A percentile compares a stretch with the other conserved stretches of the same genome.
Conservation (phyloP, 2,329 filamentous ascomycete genomes). For the Pseudopithomyces chartarum region DNA sequence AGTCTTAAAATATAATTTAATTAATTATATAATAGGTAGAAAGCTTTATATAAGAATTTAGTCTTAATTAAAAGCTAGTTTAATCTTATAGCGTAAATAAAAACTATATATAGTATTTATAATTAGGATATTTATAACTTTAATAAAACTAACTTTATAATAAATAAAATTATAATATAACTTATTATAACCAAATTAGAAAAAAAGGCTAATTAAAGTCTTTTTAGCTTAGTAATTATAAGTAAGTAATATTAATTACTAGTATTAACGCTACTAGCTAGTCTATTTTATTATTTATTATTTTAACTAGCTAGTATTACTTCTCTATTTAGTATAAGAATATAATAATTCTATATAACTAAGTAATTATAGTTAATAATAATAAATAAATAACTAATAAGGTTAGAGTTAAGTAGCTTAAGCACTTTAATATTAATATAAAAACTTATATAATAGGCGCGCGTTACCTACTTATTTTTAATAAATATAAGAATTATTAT, state of each 20-base stretch:
- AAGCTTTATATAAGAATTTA: conserved; percentile 1
- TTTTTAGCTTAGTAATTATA: no score
- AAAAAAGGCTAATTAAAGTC: no score
- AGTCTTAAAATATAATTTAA: conserved; percentile 11
- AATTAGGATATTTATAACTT: no score
- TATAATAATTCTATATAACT: conserved; percentile 1
- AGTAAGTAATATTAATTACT: conserved; percentile 9
- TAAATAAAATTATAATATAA: no score
- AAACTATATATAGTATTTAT: conserved; percentile 7
- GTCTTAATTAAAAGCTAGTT: conserved; percentile 8
- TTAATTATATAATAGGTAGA: no score
- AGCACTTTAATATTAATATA: no score
- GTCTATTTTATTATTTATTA: conserved; percentile 9
- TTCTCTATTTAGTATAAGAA: no score
- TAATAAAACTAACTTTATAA: no score
- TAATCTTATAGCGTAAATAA: conserved; percentile 9
- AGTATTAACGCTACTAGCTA: conserved; percentile 5
- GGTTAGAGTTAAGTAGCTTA: no score
- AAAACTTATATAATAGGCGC: no score
- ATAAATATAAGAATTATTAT: background rate
- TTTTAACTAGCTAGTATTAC: conserved; percentile 9
- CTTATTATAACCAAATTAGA: no score
- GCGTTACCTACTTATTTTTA: background rate
- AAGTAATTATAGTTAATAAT: background rate
- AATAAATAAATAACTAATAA: no score